A percentile compares a stretch with the other conserved stretches of the same genome.
Evolutionary conservation across 495 filamentous ascomycete species (phyloP).

Genomic region (Cryomyces minteri): DNA sequence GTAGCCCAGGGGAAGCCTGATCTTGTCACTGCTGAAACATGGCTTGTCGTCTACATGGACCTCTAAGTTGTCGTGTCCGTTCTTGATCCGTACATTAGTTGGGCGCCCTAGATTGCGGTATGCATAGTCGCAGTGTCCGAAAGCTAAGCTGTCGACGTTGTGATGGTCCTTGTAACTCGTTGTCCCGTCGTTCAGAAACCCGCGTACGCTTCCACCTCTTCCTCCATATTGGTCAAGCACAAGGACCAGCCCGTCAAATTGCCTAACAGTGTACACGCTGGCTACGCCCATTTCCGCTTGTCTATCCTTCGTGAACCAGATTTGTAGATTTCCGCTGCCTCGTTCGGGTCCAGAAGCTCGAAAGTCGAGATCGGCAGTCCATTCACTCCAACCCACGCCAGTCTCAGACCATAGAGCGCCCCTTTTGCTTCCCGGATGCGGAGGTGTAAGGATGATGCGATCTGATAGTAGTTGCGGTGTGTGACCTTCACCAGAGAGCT

Average conservation of each 20-base stretch:
- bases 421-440: conserved; percentile 68
- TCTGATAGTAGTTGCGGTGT: conserved; percentile 66
- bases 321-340: conserved; percentile 72
- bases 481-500: conserved; percentile 50
- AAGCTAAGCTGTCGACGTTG: conserved; percentile 69
- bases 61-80: conserved; percentile 42
- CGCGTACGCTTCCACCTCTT: conserved; percentile 50
- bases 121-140: conserved; percentile 77
- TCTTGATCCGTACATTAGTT: conserved; percentile 54
- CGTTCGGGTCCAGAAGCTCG: conserved; percentile 72
- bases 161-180: conserved; percentile 63
- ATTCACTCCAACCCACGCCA: conserved; percentile 26
- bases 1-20: conserved; percentile 63
- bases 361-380: conserved; percentile 73
- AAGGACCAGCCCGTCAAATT: conserved; percentile 75
- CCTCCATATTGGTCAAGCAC: conserved; percentile 80
- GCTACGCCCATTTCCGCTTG: conserved; percentile 40
- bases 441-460: conserved; percentile 80
- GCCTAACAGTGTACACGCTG: conserved; percentile 64
- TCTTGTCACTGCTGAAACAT: conserved; percentile 72
- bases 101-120: conserved; percentile 86
- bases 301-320: conserved; percentile 78
- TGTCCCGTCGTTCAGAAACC: conserved; percentile 84
- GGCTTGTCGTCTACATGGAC: conserved; percentile 65
- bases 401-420: conserved; percentile 64